Evolutionary conservation across 192 early-diverging fungal species (phyloP), one percentile per base, ranked within the genome.

Genomic region (Linnemannia hyalina): DNA sequence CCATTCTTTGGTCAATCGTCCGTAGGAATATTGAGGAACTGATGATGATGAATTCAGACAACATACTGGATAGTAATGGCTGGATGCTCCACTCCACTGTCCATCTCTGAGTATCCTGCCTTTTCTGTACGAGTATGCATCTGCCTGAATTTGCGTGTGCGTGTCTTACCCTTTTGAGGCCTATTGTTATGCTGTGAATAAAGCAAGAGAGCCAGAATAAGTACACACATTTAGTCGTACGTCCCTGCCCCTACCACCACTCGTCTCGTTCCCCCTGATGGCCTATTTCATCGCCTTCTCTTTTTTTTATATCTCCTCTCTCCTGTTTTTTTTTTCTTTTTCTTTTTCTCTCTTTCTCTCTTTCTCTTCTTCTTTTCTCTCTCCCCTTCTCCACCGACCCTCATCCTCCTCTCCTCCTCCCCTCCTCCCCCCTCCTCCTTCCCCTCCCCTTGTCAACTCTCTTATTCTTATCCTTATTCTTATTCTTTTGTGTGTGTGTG

Each of bases 391-490:
- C 65, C 71, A 29, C 42, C 71, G 26, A 46, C 26, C 26, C 41
- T 46, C 71, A 73, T 15, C 71, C 26, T 15, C 71, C 26, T 2
- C n/a, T 35, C 74, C 20, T 60, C 38, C 11, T 49, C 36, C 26
- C 29, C 54, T 54, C 54, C 60, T 40, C 55, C 46, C n/a, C 16
- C 75, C 44, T 54, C 55, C 60, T 44, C 46, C 46, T 55, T 35
- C 41, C n/a, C 72, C 42, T 69, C 49, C 40, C 68, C 70, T 22
- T 80, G 32, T 47, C 35, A 40, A 6, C 74, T 42, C 26, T 82
- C 42, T n/a, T n/a, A n/a, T n/a, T 71, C 70, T 82, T 71, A 35
- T 35, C 1, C 77, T 80, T 69, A 72, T 68, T 75, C 57, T 55
- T 54, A 70, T 78, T 74, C 26, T 80, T 63, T 78, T 70, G 49